These are phyloP conservation scores for Immersiporthe knoxdaviesiana DNA, from an alignment of 2,329 filamentous ascomycete species.

Conservation along the genomic window DNA sequence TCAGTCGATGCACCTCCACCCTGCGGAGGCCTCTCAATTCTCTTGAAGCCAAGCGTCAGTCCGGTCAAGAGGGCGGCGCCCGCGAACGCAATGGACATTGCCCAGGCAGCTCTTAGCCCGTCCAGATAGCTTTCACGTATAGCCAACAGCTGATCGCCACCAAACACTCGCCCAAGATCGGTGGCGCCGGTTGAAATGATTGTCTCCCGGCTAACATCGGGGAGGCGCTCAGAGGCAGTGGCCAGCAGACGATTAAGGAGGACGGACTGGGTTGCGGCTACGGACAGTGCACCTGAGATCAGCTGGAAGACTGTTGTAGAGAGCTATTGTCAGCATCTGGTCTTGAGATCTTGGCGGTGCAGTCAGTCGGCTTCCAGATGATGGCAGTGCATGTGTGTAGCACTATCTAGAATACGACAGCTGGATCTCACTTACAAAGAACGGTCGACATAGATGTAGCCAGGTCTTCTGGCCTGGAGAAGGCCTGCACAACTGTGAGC, in stretches of 20 bases:
- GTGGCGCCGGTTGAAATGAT: conserved; percentile 6
- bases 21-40: conserved; percentile 3
- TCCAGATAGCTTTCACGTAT: conserved; percentile 4
- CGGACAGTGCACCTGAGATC: conserved; percentile 1
- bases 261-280: conserved; percentile 8
- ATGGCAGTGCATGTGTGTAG: not conserved
- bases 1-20: not conserved
- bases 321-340: not conserved
- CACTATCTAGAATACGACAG: not conserved
- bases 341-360: no score
- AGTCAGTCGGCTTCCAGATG: not conserved
- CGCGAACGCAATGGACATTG: not conserved
- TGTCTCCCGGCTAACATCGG: not conserved
- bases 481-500: no score
- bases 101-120: conserved; percentile 4
- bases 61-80: conserved; percentile 5
- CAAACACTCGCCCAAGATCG: conserved; percentile 1
- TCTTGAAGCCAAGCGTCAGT: conserved; percentile 3
- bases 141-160: not conserved
- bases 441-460: not conserved
- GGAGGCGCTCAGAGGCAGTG: not conserved
- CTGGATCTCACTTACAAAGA: conserved; percentile 3
- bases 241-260: not conserved
- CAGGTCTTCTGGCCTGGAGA: no score
- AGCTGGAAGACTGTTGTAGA: conserved; percentile 2